phyloP scores from a whole-genome alignment of 2,329 filamentous ascomycete species.

The Fonsecaea monophora region DNA sequence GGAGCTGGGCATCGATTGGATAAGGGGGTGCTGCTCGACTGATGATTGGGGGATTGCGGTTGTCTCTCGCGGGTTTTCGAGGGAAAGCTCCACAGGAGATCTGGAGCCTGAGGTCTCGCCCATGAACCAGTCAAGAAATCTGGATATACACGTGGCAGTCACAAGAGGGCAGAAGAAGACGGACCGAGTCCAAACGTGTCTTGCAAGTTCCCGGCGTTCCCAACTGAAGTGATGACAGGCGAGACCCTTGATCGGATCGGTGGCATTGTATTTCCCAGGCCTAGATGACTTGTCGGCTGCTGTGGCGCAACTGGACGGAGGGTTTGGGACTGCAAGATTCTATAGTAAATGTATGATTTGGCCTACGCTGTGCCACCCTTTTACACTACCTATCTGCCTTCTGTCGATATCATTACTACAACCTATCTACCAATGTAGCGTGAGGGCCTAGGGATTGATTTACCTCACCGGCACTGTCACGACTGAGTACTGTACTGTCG shows the following conservation, averaged over 20 bases:
- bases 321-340: not conserved
- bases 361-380: not conserved
- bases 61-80: not conserved
- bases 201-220: not conserved
- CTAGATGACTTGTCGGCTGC: conserved; percentile 1
- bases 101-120: not conserved
- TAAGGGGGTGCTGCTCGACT: not conserved
- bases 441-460: too few species aligned
- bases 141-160: not conserved
- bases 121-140: not conserved
- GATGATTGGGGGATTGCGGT: not conserved
- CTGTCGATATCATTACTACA: not conserved
- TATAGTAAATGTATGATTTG: conserved; percentile 9
- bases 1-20: conserved; percentile 5
- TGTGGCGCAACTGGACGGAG: not conserved
- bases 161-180: not conserved
- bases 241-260: not conserved
- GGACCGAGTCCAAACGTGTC: not conserved
- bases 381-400: not conserved
- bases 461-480: too few species aligned
- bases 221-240: not conserved
- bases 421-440: too few species aligned
- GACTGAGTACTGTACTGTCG: too few species aligned
- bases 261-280: not conserved
- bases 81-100: not conserved